phyloP scores from a whole-genome alignment of 2,329 filamentous ascomycete species.

The Mycosphaerella arachidis region DNA sequence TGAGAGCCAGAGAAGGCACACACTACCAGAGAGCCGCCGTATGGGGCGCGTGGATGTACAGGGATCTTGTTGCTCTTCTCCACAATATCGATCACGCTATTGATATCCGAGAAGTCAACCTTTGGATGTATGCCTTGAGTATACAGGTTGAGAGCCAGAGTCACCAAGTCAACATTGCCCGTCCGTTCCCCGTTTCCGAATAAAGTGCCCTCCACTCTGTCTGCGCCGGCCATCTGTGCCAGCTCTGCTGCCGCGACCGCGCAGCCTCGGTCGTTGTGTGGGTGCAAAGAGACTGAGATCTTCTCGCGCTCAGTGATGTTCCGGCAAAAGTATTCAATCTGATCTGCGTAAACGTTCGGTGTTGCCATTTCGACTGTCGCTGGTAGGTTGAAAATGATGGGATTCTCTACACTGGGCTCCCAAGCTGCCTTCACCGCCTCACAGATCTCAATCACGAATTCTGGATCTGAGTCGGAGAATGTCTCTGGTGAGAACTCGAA shows the following conservation, averaged over 20 bases:
- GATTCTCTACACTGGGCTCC: constrained; percentile 72
- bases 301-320: constrained; percentile 81
- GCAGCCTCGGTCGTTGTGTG: constrained; percentile 90
- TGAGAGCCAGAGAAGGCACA: constrained; percentile 89
- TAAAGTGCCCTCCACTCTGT: constrained; percentile 87
- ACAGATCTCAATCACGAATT: constrained; percentile 78
- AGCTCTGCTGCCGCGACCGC: constrained; percentile 86
- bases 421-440: constrained; percentile 92
- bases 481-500: constrained; percentile 83
- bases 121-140: constrained; percentile 82
- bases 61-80: constrained; percentile 94
- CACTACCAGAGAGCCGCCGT: constrained; percentile 85
- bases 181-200: constrained; percentile 95
- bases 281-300: constrained; percentile 83
- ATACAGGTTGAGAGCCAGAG: constrained; percentile 87
- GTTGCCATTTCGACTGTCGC: constrained; percentile 94
- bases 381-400: constrained; percentile 94
- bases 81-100: constrained; percentile 78
- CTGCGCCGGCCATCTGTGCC: constrained; percentile 92
- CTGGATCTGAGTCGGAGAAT: constrained; percentile 85
- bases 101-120: constrained; percentile 88
- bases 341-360: constrained; percentile 91
- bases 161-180: constrained; percentile 92
- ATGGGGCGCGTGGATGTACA: constrained; percentile 82
- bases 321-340: constrained; percentile 91